These are phyloP conservation scores for Umbelopsis sp. DNA, from an alignment of 192 early-diverging fungal genomes.

Conservation along the genomic window DNA sequence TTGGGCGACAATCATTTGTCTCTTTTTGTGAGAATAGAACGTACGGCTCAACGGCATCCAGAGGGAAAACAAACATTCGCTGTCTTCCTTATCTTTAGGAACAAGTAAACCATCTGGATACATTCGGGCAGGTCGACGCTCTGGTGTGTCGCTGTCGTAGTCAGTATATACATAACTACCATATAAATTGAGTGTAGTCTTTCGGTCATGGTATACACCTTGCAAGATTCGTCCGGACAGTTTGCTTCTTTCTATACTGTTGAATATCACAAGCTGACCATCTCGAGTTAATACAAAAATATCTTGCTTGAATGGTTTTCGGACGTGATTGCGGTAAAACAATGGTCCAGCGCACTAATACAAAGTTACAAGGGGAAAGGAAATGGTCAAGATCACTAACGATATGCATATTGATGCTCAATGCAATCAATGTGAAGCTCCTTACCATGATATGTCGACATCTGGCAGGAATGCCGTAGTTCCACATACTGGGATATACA, in stretches of 20 bases:
- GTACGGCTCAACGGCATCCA: not conserved
- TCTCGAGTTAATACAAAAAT: not conserved
- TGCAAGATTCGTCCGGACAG: not conserved
- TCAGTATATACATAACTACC: conserved; percentile 17
- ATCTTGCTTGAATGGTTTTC: not conserved
- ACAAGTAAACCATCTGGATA: not conserved
- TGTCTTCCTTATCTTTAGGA: not conserved
- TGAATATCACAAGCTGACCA: not conserved
- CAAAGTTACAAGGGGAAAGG: not conserved
- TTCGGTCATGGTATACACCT: not conserved
- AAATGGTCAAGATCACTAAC: too few species aligned
- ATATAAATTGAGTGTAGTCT: not conserved
- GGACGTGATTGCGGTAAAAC: not conserved
- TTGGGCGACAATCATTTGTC: not conserved
- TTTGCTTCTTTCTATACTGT: not conserved
- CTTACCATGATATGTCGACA: conserved; percentile 5
- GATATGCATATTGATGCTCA: not conserved
- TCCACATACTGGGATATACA: not conserved
- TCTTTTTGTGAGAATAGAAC: not conserved
- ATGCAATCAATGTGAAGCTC: not conserved
- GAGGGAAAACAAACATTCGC: not conserved
- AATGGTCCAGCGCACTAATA: not conserved
- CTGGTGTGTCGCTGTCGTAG: not conserved
- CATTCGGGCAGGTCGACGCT: not conserved
- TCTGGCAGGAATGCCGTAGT: not conserved